Evolutionary conservation across 148 eudicot species (phyloP).

Genomic region (Nepenthes mirabilis): DNA sequence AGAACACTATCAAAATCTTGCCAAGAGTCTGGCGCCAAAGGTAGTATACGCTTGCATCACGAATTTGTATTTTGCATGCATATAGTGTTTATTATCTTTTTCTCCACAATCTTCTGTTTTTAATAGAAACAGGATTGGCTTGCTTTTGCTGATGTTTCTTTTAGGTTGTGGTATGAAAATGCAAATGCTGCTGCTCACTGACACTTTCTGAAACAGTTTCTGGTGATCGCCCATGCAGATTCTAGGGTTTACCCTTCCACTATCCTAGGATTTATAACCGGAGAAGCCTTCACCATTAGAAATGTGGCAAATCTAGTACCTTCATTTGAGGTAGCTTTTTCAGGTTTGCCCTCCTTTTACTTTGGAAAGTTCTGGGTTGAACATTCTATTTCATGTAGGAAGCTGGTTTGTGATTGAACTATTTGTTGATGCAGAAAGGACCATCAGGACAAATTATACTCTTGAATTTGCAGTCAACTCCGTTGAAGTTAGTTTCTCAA

Average conservation of each 20-base stretch:
- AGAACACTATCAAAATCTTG: conserved; percentile 57
- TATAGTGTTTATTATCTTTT: not conserved
- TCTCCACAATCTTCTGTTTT: not conserved
- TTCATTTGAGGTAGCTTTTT: conserved; percentile 47
- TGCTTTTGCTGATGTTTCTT: conserved; percentile 5
- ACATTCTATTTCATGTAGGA: not conserved
- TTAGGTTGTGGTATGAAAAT: conserved; percentile 8
- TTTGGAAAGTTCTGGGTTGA: not conserved
- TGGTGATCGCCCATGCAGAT: conserved; percentile 95
- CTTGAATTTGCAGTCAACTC: conserved; percentile 86
- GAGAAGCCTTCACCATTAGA: conserved; percentile 81
- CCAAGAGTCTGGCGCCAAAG: conserved; percentile 70
- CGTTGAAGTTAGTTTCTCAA: conserved; percentile 45
- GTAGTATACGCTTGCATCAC: conserved; percentile 14
- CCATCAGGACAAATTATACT: conserved; percentile 93
- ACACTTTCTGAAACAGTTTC: conserved; percentile 49
- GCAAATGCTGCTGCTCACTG: conserved; percentile 14
- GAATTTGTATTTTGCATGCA: not conserved
- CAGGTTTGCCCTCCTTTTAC: not conserved
- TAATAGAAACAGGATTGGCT: not conserved
- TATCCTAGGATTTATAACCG: conserved; percentile 82
- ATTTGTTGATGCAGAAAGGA: conserved; percentile 47
- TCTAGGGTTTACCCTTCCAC: conserved; percentile 88
- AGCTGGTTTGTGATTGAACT: not conserved
- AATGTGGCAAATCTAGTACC: conserved; percentile 93